phyloP scores from a whole-genome alignment of 768 basidiomycete species.

The Candolleomyces eurysporus region DNA sequence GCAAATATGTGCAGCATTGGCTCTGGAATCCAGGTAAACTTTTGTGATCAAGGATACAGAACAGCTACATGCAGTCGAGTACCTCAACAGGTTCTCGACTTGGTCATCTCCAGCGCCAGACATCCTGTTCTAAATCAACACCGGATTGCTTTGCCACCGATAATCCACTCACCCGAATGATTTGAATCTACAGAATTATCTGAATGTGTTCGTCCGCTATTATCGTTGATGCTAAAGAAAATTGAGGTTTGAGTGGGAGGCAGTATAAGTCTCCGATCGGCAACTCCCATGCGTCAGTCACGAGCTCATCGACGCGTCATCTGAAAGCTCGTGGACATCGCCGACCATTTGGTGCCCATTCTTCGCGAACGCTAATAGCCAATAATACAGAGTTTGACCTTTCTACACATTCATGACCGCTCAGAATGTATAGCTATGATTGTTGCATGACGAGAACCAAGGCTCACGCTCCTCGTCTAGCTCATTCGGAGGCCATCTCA shows the following conservation, averaged over 20 bases:
- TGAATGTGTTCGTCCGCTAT: slow-evolving; percentile 92
- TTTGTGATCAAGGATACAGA: neutral
- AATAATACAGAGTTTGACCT: slow-evolving; percentile 62
- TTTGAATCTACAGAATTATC: slow-evolving; percentile 25
- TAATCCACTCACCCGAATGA: slow-evolving; percentile 36
- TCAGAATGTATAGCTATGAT: slow-evolving; percentile 62
- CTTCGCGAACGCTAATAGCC: neutral
- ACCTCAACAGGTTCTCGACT: slow-evolving; percentile 79
- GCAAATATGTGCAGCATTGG: too few species aligned
- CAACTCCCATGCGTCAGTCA: slow-evolving; percentile 23
- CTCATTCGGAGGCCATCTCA: slow-evolving; percentile 76
- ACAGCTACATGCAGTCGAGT: neutral
- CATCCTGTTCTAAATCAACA: slow-evolving; percentile 51
- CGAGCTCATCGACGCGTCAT: slow-evolving; percentile 18
- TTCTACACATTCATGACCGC: slow-evolving; percentile 69
- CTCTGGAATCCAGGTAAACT: neutral
- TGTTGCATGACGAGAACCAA: slow-evolving; percentile 24
- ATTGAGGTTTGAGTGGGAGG: slow-evolving; percentile 43
- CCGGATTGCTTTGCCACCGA: neutral
- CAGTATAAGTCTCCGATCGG: slow-evolving; percentile 51
- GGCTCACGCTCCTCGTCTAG: slow-evolving; percentile 44
- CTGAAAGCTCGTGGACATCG: slow-evolving; percentile 1
- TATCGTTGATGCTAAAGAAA: slow-evolving; percentile 78
- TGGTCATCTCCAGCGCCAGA: slow-evolving; percentile 98
- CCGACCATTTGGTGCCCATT: neutral